These are phyloP conservation scores for Penicillium dipodomyicola DNA, from an alignment of 495 filamentous ascomycete genomes.

Conservation along the genomic window DNA sequence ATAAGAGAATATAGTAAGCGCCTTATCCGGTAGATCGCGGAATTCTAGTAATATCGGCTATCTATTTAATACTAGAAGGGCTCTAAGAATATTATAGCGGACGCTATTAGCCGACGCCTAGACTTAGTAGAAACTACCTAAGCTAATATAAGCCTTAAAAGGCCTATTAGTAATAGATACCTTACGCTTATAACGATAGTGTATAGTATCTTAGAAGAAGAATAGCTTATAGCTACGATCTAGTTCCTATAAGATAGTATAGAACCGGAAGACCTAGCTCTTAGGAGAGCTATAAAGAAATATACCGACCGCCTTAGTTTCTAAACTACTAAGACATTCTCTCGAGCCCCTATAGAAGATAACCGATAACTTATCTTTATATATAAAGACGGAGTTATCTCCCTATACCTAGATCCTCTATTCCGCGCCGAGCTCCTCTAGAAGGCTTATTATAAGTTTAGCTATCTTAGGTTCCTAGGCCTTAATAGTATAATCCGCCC, in stretches of 20 bases:
- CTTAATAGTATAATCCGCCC: background rate
- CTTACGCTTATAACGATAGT: background rate
- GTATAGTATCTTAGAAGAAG: background rate
- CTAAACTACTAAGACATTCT: too few species aligned
- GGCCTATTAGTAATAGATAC: background rate
- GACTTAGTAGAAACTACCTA: accelerated
- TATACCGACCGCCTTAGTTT: too few species aligned
- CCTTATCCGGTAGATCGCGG: too few species aligned
- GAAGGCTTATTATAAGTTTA: background rate
- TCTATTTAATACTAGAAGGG: too few species aligned
- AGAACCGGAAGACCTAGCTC: background rate
- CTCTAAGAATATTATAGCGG: too few species aligned
- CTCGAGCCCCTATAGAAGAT: too few species aligned
- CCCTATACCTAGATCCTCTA: background rate
- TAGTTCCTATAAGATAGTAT: background rate
- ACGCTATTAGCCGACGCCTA: too few species aligned
- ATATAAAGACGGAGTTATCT: background rate
- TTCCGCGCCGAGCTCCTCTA: background rate
- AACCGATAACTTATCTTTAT: conserved; percentile 4
- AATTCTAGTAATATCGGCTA: too few species aligned
- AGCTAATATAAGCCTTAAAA: background rate
- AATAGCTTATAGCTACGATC: background rate
- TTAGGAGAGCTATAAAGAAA: background rate
- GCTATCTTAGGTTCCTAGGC: background rate
- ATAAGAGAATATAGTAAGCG: too few species aligned